Conservation (phyloP, 2,329 filamentous ascomycete species). For the Phyllosticta citrichinensis region DNA sequence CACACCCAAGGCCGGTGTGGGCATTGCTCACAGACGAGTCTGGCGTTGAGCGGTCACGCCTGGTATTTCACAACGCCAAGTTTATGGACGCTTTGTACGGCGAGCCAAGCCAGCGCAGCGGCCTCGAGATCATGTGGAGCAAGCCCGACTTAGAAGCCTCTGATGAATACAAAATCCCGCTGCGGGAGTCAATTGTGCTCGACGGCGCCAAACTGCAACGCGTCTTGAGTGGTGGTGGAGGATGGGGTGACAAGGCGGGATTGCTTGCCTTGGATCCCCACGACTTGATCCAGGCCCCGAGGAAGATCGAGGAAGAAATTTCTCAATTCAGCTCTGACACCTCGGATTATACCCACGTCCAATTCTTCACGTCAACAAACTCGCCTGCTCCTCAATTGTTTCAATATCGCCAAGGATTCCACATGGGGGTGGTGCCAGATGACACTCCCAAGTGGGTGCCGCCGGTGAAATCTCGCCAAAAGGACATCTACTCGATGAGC, state of each 20-base stretch:
- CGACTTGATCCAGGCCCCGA: slow-evolving; percentile 14
- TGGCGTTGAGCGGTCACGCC: not conserved
- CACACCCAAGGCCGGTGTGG: slow-evolving; percentile 56
- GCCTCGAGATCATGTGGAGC: not conserved
- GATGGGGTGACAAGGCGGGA: slow-evolving; percentile 74
- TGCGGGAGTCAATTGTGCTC: not conserved
- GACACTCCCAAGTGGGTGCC: too few species aligned
- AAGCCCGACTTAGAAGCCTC: not conserved
- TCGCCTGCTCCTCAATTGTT: not conserved
- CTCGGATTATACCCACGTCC: not conserved
- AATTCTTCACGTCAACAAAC: not conserved
- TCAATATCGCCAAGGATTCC: not conserved
- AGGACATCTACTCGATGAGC: not conserved
- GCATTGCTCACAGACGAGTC: slow-evolving; percentile 43
- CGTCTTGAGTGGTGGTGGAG: slow-evolving; percentile 68
- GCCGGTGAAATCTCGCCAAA: too few species aligned
- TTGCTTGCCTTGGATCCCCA: slow-evolving; percentile 66
- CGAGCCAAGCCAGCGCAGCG: not conserved
- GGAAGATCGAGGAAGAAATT: not conserved
- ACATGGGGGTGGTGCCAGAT: not conserved
- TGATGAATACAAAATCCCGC: not conserved
- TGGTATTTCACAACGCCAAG: not conserved
- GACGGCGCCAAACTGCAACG: slow-evolving; percentile 31
- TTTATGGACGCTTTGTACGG: not conserved
- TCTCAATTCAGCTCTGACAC: not conserved